These are phyloP conservation scores for Neopestalotiopsis sp. DNA, from an alignment of 2,329 filamentous ascomycete genomes.

Conservation along the genomic window DNA sequence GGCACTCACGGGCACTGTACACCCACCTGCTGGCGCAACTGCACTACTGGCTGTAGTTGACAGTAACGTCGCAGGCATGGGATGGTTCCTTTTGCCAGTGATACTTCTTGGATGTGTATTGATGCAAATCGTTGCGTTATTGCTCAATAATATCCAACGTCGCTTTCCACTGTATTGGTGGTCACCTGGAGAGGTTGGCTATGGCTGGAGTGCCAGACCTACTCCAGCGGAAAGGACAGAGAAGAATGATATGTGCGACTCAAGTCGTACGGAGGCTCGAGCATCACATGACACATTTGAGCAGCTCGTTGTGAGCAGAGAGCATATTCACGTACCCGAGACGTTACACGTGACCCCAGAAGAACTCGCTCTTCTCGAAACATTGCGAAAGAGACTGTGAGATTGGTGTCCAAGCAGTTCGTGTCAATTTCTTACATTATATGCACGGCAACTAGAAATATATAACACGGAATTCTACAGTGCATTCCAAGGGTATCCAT, in stretches of 20 bases:
- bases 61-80: constrained; percentile 55
- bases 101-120: constrained; percentile 64
- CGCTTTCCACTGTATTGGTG: constrained; percentile 76
- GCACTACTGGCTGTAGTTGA: constrained; percentile 71
- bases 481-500: too few relatives aligned
- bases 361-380: constrained; percentile 14
- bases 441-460: too few relatives aligned
- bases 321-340: constrained; percentile 6
- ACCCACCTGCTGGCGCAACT: constrained; percentile 77
- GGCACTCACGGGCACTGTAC: constrained; percentile 73
- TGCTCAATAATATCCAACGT: constrained; percentile 73
- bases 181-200: constrained; percentile 47
- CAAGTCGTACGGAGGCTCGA: not conserved
- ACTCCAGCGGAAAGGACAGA: not conserved
- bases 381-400: constrained; percentile 12
- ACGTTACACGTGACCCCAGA: constrained; percentile 10
- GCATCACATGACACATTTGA: not conserved
- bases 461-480: too few relatives aligned
- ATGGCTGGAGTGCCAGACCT: constrained; percentile 1
- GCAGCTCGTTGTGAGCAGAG: not conserved
- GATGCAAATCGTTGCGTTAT: constrained; percentile 66
- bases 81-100: constrained; percentile 72
- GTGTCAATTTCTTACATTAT: too few relatives aligned
- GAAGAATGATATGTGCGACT: not conserved
- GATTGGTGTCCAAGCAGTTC: not conserved